These are phyloP conservation scores for Vararia minispora DNA, from an alignment of 768 basidiomycete species.

Conservation along the genomic window DNA sequence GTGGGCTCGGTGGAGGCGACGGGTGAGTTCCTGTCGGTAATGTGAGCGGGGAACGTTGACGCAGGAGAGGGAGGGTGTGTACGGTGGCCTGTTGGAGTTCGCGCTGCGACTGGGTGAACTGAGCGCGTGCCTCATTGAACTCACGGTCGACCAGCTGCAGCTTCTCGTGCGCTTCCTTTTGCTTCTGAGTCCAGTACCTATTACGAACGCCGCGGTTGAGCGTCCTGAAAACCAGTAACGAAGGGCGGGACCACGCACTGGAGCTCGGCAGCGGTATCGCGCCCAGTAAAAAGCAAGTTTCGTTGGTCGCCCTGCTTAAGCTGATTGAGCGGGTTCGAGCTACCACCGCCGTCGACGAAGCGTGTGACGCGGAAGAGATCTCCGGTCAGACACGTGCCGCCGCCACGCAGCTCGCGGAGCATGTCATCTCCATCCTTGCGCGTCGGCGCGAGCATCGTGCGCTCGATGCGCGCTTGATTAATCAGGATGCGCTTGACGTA, in stretches of 20 bases:
- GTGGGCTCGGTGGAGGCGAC: conserved; percentile 4
- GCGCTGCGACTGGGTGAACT: conserved; percentile 20
- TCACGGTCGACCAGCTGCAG: conserved; percentile 21
- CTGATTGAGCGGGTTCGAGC: conserved; percentile 29
- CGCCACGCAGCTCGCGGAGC: conserved; percentile 29
- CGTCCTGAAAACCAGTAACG: too few relatives aligned
- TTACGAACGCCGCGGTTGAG: too few relatives aligned
- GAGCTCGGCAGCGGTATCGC: conserved; percentile 9
- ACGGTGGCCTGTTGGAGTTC: too few relatives aligned
- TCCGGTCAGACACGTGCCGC: conserved; percentile 52
- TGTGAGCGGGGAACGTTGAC: too few relatives aligned
- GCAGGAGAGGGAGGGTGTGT: too few relatives aligned
- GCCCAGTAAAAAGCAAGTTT: conserved; percentile 8
- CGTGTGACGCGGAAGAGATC: conserved; percentile 55
- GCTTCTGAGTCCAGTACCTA: too few relatives aligned
- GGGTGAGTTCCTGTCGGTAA: conserved; percentile 11
- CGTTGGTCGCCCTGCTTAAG: conserved; percentile 23
- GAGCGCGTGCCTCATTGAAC: conserved; percentile 18
- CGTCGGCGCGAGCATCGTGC: conserved; percentile 47
- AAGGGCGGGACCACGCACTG: conserved; percentile 8
- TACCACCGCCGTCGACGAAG: conserved; percentile 65
- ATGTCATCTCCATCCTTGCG: conserved; percentile 55
- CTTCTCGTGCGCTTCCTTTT: conserved; percentile 28
- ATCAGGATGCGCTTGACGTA: conserved; percentile 75
- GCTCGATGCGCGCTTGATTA: conserved; percentile 64